phyloP scores from a whole-genome alignment of 2,329 filamentous ascomycete genomes.

The Cytospora paraplurivora region DNA sequence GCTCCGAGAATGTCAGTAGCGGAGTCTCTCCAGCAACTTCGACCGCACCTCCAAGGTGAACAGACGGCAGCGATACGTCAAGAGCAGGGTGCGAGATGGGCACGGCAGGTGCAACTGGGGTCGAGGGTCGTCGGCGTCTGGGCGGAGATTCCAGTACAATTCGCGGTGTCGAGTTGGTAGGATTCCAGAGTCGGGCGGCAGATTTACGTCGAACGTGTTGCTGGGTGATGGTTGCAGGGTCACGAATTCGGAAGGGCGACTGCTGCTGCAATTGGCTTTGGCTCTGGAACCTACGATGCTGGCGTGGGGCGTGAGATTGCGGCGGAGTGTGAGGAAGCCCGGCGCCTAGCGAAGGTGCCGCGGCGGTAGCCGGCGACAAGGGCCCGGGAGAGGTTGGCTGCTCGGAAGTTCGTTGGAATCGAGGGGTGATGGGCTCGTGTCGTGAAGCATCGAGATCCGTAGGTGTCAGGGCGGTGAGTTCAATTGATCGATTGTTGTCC shows the following conservation, averaged over 20 bases:
- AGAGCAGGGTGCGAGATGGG: conserved; percentile 51
- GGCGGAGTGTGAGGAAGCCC: conserved; percentile 29
- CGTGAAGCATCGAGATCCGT: conserved; percentile 13
- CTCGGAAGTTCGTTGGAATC: conserved; percentile 32
- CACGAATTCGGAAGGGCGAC: conserved; percentile 50
- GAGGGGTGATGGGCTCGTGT: conserved; percentile 15
- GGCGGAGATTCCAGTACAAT: conserved; percentile 35
- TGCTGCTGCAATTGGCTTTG: conserved; percentile 33
- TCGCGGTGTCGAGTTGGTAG: conserved; percentile 60
- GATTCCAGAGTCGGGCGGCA: conserved; percentile 61
- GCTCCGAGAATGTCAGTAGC: conserved; percentile 54
- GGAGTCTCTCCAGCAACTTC: conserved; percentile 51
- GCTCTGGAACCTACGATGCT: conserved; percentile 28
- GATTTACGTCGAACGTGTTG: conserved; percentile 45
- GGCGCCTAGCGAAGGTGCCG: conserved; percentile 30
- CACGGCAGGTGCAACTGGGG: conserved; percentile 52
- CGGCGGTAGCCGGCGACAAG: conserved; percentile 27
- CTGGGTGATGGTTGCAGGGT: conserved; percentile 33
- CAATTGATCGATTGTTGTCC: conserved; percentile 29
- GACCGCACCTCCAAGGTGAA: conserved; percentile 43
- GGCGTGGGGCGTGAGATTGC: conserved; percentile 32
- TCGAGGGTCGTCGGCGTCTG: conserved; percentile 52
- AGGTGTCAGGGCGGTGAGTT: conserved; percentile 22
- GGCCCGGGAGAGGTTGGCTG: conserved; percentile 39
- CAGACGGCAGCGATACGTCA: conserved; percentile 40